Base-by-base conservation (phyloP, 2,329 filamentous ascomycete genomes). In the Aspergillus tanneri region DNA sequence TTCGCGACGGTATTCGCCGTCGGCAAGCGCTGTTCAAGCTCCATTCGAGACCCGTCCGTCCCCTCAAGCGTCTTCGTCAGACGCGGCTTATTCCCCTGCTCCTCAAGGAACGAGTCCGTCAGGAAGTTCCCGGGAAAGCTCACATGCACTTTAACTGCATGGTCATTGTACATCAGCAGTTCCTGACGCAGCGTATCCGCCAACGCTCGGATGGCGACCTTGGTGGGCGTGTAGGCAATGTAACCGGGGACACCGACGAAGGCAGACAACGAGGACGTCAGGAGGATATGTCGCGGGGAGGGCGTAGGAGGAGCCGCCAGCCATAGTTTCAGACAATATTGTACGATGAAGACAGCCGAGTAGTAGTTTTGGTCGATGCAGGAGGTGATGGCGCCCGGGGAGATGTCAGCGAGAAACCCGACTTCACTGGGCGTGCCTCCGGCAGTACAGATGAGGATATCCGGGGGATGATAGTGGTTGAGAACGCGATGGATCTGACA, bases 331-430 rank as follows among this genome's bases (percentile, higher is more conserved):
- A 55, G 38, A 14, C 45, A 40, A 4, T 40, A 42, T 22, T 53
- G 44, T 5, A 48, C 43, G 14, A 46, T 41, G 27, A 48, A 55
- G 5, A 48, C 37, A 2, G 43, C 28, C 0, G 50, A 24, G n/a
- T 47, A 45, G 38, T 53, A 55, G n/a, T 55, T 50, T 7, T 14
- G 14, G 10, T 48, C 46, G 32, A 55, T 39, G 49, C 54, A 58
- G 14, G 37, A 25, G 6, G 36, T 45, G 18, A 60, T 51, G 2
- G 43, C 25, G 1, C 42, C 24, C 1, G 57, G 39, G 4, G 49
- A 21, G 12, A 57, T 54, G 34, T 56, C 50, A 16, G 48, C 52
- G 11, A 60, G 50, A 28, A 57, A 56, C 7, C 57, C 57, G 2
- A 57, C 21, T 35, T 60, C 46, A 7, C 41, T 43, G 18, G 49